phyloP scores from a whole-genome alignment of 495 filamentous ascomycete genomes.

The Penicillium canariense region DNA sequence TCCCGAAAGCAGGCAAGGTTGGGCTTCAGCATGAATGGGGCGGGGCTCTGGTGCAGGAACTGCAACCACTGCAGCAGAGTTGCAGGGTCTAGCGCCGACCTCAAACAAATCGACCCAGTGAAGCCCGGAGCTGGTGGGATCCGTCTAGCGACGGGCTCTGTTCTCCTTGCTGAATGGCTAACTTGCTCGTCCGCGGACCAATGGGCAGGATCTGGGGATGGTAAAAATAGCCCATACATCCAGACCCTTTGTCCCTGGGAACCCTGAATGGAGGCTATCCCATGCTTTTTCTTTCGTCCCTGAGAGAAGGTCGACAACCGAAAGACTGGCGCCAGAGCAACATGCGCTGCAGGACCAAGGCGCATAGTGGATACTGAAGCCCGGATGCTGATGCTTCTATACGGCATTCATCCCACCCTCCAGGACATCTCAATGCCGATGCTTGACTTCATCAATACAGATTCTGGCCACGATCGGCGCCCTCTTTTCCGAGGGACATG shows the following conservation, averaged over 20 bases:
- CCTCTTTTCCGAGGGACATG: neutral
- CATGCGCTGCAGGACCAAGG: neutral
- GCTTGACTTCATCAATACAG: neutral
- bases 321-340: slow-evolving; percentile 11
- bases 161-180: neutral
- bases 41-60: slow-evolving; percentile 25
- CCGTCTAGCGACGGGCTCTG: neutral
- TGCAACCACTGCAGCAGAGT: neutral
- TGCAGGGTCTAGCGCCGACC: neutral
- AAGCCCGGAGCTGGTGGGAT: neutral
- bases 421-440: neutral
- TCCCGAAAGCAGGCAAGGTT: slow-evolving; percentile 1
- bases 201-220: slow-evolving; percentile 1
- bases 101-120: neutral
- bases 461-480: neutral
- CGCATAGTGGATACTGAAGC: neutral
- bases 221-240: slow-evolving; percentile 1
- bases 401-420: neutral
- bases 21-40: slow-evolving; percentile 1
- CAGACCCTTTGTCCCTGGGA: neutral
- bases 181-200: too few relatives aligned
- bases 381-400: neutral
- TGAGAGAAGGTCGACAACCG: neutral
- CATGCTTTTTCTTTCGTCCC: neutral
- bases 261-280: neutral